These are phyloP conservation scores for Lepidopterella palustris DNA, from an alignment of 495 filamentous ascomycete species.

Conservation along the genomic window DNA sequence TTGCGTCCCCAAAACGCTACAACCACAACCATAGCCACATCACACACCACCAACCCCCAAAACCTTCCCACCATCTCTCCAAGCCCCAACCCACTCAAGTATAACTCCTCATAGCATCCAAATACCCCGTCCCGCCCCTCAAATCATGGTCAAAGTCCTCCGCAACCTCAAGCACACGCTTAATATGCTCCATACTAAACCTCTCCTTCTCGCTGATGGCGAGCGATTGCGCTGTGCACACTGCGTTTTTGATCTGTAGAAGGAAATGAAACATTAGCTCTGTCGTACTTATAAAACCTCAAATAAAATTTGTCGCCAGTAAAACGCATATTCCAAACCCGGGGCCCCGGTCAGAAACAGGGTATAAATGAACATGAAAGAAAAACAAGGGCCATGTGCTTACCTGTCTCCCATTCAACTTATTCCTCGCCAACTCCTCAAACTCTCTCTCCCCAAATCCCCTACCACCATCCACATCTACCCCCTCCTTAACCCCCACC, in stretches of 20 bases:
- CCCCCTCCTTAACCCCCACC: conserved; percentile 57
- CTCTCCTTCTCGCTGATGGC: conserved; percentile 68
- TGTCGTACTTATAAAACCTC: too few relatives aligned
- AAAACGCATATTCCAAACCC: too few relatives aligned
- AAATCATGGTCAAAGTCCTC: conserved; percentile 77
- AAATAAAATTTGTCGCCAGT: too few relatives aligned
- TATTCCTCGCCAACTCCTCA: conserved; percentile 58
- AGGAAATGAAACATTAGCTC: conserved; percentile 9
- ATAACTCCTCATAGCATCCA: conserved; percentile 53
- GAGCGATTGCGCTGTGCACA: conserved; percentile 77
- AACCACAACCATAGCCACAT: too few relatives aligned
- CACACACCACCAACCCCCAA: not conserved
- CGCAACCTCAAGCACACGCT: conserved; percentile 71
- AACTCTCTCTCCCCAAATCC: conserved; percentile 65
- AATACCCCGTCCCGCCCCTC: conserved; percentile 56
- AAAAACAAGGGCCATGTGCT: conserved; percentile 15
- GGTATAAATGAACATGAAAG: not conserved
- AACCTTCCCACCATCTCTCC: not conserved
- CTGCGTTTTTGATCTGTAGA: conserved; percentile 79
- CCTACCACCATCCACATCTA: conserved; percentile 49
- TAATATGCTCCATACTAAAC: conserved; percentile 75
- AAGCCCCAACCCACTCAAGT: conserved; percentile 14
- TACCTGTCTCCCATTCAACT: conserved; percentile 81
- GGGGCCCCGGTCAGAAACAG: too few relatives aligned
- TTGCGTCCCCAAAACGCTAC: too few relatives aligned